Conservation (phyloP, 176 grass and related monocot genomes). For the Melocanna baccifera region DNA sequence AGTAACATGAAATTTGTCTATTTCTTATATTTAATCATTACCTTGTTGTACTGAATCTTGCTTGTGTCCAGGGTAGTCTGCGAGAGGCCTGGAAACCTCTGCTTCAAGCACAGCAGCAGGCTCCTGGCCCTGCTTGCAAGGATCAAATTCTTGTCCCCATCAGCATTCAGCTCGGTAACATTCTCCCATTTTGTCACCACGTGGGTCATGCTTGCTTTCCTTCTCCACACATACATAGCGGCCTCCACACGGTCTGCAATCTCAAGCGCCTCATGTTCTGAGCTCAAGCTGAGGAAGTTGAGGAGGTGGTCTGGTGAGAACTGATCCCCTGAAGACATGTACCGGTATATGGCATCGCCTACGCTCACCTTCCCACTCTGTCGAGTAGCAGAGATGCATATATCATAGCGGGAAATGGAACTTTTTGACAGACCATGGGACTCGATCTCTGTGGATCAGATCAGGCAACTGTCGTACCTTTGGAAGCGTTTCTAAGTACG, state of each 20-base stretch:
- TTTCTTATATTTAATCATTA: conserved; percentile 32
- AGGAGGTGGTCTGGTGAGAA: conserved; percentile 85
- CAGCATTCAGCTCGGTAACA: conserved; percentile 58
- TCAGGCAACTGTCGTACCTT: conserved; percentile 48
- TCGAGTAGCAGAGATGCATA: conserved; percentile 10
- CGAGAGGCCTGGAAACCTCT: conserved; percentile 78
- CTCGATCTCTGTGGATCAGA: neutral
- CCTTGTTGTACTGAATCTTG: conserved; percentile 98
- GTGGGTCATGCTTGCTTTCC: conserved; percentile 54
- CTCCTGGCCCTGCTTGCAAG: conserved; percentile 72
- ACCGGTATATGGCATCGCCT: conserved; percentile 65
- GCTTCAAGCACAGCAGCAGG: conserved; percentile 75
- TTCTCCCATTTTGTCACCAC: conserved; percentile 73
- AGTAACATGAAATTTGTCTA: neutral
- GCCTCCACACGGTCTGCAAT: conserved; percentile 83
- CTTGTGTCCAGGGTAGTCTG: conserved; percentile 88
- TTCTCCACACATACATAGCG: conserved; percentile 68
- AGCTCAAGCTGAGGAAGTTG: conserved; percentile 62
- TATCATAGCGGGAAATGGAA: neutral
- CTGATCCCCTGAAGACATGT: conserved; percentile 73
- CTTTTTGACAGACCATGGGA: neutral
- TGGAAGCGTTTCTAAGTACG: conserved; percentile 74
- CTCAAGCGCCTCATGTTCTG: conserved; percentile 81
- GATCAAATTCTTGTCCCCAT: conserved; percentile 76
- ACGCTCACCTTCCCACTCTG: conserved; percentile 75